Base-by-base conservation (phyloP, 2,329 filamentous ascomycete genomes). In the Gremmenia infestans region DNA sequence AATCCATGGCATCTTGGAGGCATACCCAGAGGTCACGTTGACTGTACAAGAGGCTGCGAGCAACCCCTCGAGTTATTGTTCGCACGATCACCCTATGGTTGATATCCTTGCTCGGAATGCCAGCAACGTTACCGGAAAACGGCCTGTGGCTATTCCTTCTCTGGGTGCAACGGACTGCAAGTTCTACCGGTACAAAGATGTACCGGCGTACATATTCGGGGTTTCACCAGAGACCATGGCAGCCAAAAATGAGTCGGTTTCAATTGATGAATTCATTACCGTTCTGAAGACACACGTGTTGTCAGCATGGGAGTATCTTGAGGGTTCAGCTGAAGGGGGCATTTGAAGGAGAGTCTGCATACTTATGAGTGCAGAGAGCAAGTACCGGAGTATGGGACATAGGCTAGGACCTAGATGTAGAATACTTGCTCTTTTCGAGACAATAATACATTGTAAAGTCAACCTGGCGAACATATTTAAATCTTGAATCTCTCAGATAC, bases 111-210 rank as follows among this genome's bases (percentile, higher is more conserved):
- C 67, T 22, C 48, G 61, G 8, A 68, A 69, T 52, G 69, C 69
- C 1, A 60, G 67, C 54, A 51, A 56, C 1, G 55, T 71, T 4
- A 62, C 60, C 6, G 60, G 67, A 14, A 57, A 58, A 28, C 58
- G 54, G 40, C 70, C 72, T 2, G 52, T 71, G 11, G 66, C 69
- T 0, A 72, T 74, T 39, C 71, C 72, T 4, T 69, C 65, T 8
- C 60, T 75, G 37, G 72, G 72, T 11, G 72, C 72, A 2, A 76
- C 73, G 1, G 72, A 74, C 49, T 73, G 70, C 51, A 74, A 76
- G 57, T 71, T 72, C 56, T 75, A 71, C 55, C 62, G 73, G 15
- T 72, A 73, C 57, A 62, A 62, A 8, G 66, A 64, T 1, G 60
- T 74, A 4, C 72, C 72, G 0, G 72, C 70, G 2, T 75, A 73